Conservation (phyloP, 306 rosid genomes). For the Mucuna pruriens region DNA sequence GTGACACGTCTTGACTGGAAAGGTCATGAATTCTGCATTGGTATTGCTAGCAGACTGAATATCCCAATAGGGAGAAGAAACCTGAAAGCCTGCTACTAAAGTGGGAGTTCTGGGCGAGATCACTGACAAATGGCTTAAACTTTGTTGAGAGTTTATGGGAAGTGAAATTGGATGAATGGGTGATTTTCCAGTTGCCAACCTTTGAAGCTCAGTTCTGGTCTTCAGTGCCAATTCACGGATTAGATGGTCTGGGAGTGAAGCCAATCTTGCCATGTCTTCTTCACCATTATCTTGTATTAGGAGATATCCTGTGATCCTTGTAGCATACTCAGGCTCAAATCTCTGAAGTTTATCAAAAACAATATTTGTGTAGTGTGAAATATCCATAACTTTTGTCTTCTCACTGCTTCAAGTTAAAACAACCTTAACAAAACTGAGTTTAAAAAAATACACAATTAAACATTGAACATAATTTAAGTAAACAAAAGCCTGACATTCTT, state of each 20-base stretch:
- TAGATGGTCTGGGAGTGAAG: constrained; percentile 57
- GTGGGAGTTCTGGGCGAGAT: constrained; percentile 38
- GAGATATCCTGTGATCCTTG: constrained; percentile 65
- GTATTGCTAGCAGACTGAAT: constrained; percentile 37
- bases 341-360: constrained; percentile 55
- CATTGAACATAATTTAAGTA: no score
- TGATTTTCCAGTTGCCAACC: constrained; percentile 28
- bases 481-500: neutral
- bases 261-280: constrained; percentile 57
- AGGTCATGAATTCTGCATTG: constrained; percentile 43
- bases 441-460: no score
- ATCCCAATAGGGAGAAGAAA: constrained; percentile 51
- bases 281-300: constrained; percentile 63
- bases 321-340: constrained; percentile 63
- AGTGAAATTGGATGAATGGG: constrained; percentile 42
- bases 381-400: constrained; percentile 63
- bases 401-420: constrained; percentile 46
- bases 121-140: constrained; percentile 34
- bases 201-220: constrained; percentile 57
- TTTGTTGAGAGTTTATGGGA: constrained; percentile 33
- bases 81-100: constrained; percentile 35
- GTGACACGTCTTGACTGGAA: constrained; percentile 68
- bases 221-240: constrained; percentile 50
- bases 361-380: constrained; percentile 57
- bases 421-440: neutral